Base-by-base conservation (phyloP, 345 rosid species). In the Citrus reticulata region DNA sequence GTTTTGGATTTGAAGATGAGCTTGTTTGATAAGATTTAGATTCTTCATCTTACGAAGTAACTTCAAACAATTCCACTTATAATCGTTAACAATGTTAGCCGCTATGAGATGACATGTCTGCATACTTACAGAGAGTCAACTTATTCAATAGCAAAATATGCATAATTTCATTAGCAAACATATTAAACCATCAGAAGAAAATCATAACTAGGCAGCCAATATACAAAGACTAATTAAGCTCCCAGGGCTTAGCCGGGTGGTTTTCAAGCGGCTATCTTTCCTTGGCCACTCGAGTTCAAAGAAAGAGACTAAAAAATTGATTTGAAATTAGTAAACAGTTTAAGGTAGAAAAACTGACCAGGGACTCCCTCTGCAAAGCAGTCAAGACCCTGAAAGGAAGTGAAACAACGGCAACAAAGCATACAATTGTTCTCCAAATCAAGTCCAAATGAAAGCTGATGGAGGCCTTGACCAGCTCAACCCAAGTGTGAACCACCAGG, bases 371-470 rank as follows among this genome's bases (percentile, higher is more conserved):
- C 49, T 83, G 89, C 69, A 93, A 71, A 19, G 90, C 91, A 55
- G 88, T 89, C 24, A 88, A 76, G 70, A 95, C 59, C 8, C 92
- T 90, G 16, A 79, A 10, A 4, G 97, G 98, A 76, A 90, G 88
- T 55, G 91, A 81, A 62, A 84, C 34, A 62, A 95, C 81, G 75
- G 93, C 89, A 73, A 84, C 55, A 5, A 78, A 63, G 75, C 90
- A 91, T 49, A 86, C 69, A 17, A 90, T 81, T 68, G 84, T 57
- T 80, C 84, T 88, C 85, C 90, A 77, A 4, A 91, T 72, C 80
- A 91, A 29, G 79, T 77, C 81, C 67, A 90, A 27, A 83, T 89
- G 89, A 79, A 91, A 81, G 66, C 29, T 84, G 73, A 92, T 75
- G 39, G 88, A 83, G 25, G 86, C 84, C 49, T 78, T 82, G 49